Evolutionary conservation across 495 filamentous ascomycete genomes (phyloP), one percentile per base, ranked within the genome.

Genomic region (Aspergillus baeticus): DNA sequence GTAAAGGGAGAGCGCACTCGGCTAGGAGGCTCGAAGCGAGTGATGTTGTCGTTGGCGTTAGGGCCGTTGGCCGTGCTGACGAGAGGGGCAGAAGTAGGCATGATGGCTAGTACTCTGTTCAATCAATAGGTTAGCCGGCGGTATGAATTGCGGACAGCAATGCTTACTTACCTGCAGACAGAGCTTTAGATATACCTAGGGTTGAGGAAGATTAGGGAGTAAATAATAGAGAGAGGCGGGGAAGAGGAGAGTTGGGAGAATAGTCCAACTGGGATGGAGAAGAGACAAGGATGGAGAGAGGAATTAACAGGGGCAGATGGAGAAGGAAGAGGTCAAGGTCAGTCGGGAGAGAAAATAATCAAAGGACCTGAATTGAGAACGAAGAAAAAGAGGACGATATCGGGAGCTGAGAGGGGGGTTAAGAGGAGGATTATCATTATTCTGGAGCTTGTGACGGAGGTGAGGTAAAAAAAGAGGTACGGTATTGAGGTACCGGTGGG

Each of bases 11-110:
- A 96, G 76, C 92, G 75, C 54, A 90, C 90, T 66, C 94, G 85
- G 77, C 90, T 96, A 54, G 95, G 93, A 66, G 94, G 91, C 57
- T 85, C 83, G 77, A 98, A 98, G 55, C 94, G 91, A 68, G 87
- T 88, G 79, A 98, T 98, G 79, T 97, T 98, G 77, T 98, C 94
- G 80, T 98, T 96, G 65, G 91, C 91, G 31, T 49, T 50, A 69
- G 87, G 59, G 66, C 74, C 77, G 60, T 75, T 77, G 56, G 55
- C 62, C 59, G 70, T 63, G 61, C 65, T 60, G 55, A 70, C 68
- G 47, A 75, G 61, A 56, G 75, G 67, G 69, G 77, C 70, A 59
- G 70, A 67, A 54, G 63, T 57, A 63, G 80, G 74, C 79, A 82
- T 83, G 61, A 62, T 79, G 73, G 55, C 53, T 51, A 45, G 49